A percentile compares a stretch with the other conserved stretches of the same genome.
These are phyloP conservation scores for Prunus yedoensis DNA, from an alignment of 331 rosid species.

Conservation along the genomic window DNA sequence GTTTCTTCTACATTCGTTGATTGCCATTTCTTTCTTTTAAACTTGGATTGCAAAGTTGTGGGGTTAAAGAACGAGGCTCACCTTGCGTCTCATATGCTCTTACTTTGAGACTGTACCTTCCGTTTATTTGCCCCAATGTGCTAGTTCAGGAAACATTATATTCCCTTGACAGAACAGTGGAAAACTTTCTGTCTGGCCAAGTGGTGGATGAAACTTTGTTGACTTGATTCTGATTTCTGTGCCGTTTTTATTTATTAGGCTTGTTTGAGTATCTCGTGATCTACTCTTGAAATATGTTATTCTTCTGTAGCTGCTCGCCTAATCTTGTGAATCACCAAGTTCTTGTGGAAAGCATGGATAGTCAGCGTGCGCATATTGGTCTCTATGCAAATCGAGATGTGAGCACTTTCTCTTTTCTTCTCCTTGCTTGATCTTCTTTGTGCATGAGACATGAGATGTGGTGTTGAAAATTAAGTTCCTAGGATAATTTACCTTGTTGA, in stretches of 20 bases:
- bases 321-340: conserved; percentile 91
- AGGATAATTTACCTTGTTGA: not conserved
- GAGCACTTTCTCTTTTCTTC: conserved; percentile 37
- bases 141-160: no score
- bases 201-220: no score
- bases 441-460: conserved; percentile 11
- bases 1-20: no score
- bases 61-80: no score
- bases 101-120: no score
- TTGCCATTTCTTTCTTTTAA: no score
- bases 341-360: conserved; percentile 94
- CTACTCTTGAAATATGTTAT: conserved; percentile 34
- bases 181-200: no score
- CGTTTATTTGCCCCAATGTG: no score
- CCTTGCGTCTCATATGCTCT: no score
- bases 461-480: not conserved
- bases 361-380: conserved; percentile 77
- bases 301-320: conserved; percentile 69
- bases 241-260: not conserved
- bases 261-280: conserved; percentile 21
- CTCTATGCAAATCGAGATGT: conserved; percentile 87
- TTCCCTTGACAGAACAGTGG: no score
- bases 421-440: conserved; percentile 10
- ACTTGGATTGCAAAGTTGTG: no score
- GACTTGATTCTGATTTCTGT: no score